These are phyloP conservation scores for Bjerkandera adusta DNA, from an alignment of 1,284 basidiomycete genomes.

Conservation along the genomic window DNA sequence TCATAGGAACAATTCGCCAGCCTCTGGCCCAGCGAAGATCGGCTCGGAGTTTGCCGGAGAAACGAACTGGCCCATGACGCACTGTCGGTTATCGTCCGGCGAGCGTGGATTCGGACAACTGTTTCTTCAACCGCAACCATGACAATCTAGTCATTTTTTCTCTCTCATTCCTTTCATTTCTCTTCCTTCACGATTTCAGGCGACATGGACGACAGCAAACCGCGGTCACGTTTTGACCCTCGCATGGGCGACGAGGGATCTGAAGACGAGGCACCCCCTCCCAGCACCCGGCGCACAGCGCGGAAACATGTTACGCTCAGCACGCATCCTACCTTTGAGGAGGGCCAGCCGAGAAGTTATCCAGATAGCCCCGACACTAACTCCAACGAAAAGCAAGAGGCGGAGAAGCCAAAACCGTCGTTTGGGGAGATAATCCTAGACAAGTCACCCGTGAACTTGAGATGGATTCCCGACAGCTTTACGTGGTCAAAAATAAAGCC, in stretches of 20 bases:
- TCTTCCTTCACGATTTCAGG: too few relatives aligned
- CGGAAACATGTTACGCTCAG: slow-evolving; percentile 20
- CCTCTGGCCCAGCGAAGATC: too few relatives aligned
- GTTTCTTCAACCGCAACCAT: too few relatives aligned
- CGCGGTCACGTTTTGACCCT: slow-evolving; percentile 25
- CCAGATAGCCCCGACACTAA: slow-evolving; percentile 7
- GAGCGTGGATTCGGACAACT: too few relatives aligned
- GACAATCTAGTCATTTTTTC: too few relatives aligned
- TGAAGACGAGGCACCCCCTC: slow-evolving; percentile 12
- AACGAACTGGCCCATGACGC: too few relatives aligned
- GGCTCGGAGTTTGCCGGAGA: too few relatives aligned
- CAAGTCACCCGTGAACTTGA: slow-evolving; percentile 28
- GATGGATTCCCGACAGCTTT: slow-evolving; percentile 59
- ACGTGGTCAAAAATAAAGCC: slow-evolving; percentile 63
- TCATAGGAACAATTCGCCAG: too few relatives aligned
- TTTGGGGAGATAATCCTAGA: slow-evolving; percentile 5
- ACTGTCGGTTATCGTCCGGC: too few relatives aligned
- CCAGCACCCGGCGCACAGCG: slow-evolving; percentile 8
- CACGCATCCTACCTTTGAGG: slow-evolving; percentile 9
- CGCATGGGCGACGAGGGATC: slow-evolving; percentile 26
- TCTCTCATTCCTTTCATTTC: too few relatives aligned
- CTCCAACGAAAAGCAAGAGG: slow-evolving; percentile 7
- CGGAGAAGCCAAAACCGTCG: slow-evolving; percentile 3
- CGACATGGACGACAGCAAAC: background rate
- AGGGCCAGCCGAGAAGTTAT: slow-evolving; percentile 10